phyloP scores from a whole-genome alignment of 257 asterid genomes.

The Coffea canephora region DNA sequence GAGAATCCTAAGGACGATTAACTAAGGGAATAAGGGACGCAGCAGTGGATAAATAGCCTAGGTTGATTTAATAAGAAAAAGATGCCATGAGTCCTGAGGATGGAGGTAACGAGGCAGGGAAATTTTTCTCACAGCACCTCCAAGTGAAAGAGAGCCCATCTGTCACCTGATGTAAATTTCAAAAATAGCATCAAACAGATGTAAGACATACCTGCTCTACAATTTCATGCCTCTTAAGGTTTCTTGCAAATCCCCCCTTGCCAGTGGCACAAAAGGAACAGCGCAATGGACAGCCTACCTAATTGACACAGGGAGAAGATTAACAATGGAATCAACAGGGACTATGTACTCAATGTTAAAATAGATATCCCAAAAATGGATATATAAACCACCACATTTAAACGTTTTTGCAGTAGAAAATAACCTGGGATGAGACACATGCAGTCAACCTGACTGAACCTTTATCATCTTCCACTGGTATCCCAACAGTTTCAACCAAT shows the following conservation, averaged over 20 bases:
- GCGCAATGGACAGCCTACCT: slow-evolving; percentile 96
- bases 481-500: slow-evolving; percentile 97
- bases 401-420: slow-evolving; percentile 1
- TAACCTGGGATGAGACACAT: slow-evolving; percentile 95
- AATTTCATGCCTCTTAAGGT: slow-evolving; percentile 89
- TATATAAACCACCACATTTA: neutral
- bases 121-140: neutral
- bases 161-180: neutral
- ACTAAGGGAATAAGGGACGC: neutral
- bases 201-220: slow-evolving; percentile 70
- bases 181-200: slow-evolving; percentile 7
- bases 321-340: neutral
- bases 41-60: neutral
- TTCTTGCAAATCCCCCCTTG: slow-evolving; percentile 92
- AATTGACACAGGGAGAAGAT: slow-evolving; percentile 22
- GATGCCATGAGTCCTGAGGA: neutral
- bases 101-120: neutral
- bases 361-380: neutral
- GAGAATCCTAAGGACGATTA: no score
- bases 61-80: neutral
- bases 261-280: slow-evolving; percentile 98
- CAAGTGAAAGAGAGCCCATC: neutral
- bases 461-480: slow-evolving; percentile 65
- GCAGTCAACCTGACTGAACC: slow-evolving; percentile 89
- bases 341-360: neutral